These are phyloP conservation scores for Xylaria digitata DNA, from an alignment of 2,329 filamentous ascomycete genomes.

Conservation along the genomic window DNA sequence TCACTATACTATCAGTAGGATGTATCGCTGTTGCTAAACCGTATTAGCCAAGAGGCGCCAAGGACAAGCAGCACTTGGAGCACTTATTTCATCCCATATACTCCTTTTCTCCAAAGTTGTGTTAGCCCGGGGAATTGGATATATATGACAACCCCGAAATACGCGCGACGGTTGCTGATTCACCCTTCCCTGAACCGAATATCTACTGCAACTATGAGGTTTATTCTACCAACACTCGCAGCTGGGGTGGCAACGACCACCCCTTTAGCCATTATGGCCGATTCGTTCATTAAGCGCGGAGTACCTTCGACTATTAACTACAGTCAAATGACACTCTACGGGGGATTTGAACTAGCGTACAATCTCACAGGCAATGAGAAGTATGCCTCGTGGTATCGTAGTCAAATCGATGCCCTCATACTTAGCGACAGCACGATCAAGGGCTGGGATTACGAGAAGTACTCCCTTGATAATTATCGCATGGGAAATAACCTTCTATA, in stretches of 20 bases:
- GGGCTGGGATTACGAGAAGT: constrained; percentile 59
- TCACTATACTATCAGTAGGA: constrained; percentile 17
- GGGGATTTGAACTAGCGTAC: constrained; percentile 59
- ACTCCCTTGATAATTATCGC: constrained; percentile 65
- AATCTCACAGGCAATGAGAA: constrained; percentile 56
- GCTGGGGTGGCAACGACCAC: constrained; percentile 35
- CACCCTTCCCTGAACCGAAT: background rate
- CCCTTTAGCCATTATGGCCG: constrained; percentile 55
- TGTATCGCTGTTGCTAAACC: background rate
- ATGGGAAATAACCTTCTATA: constrained; percentile 64
- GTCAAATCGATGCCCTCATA: constrained; percentile 60
- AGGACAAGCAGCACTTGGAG: background rate
- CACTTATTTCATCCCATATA: background rate
- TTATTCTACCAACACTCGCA: constrained; percentile 32
- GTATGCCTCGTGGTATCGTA: constrained; percentile 58
- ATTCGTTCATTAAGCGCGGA: constrained; percentile 58
- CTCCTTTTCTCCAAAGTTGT: background rate
- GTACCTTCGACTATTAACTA: constrained; percentile 57
- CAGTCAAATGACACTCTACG: constrained; percentile 59
- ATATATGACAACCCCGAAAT: constrained; percentile 20
- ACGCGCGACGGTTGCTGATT: background rate
- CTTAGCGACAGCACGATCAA: constrained; percentile 59
- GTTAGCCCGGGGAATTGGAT: background rate
- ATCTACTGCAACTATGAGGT: constrained; percentile 38
- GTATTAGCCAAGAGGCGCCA: constrained; percentile 15